Percentiles rank a stretch among this genome's conserved stretches.
These are phyloP conservation scores for Davidsoniella australis DNA, from an alignment of 2,329 filamentous ascomycete genomes.

Conservation along the genomic window DNA sequence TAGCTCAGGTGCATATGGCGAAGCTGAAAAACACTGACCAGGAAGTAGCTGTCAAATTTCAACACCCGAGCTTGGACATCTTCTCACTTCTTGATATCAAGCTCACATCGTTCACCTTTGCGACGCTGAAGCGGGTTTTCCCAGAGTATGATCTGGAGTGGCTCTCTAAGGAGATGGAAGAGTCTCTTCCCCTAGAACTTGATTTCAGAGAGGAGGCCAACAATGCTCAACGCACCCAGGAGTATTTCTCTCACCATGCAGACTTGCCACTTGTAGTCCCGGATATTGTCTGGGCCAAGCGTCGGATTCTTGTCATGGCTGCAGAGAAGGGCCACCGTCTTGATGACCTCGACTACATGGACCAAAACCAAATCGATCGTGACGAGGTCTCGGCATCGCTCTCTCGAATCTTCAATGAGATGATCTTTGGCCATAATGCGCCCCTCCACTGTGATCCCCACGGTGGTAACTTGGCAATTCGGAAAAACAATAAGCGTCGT, in stretches of 20 bases:
- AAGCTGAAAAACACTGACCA: conserved; percentile 66
- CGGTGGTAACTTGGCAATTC: conserved; percentile 86
- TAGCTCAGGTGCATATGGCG: conserved; percentile 87
- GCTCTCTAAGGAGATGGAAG: conserved; percentile 85
- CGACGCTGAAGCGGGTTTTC: conserved; percentile 79
- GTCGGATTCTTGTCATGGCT: conserved; percentile 88
- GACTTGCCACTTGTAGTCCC: conserved; percentile 76
- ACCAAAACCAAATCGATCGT: conserved; percentile 71
- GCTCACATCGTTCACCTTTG: conserved; percentile 77
- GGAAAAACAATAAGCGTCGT: conserved; percentile 47
- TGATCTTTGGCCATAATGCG: conserved; percentile 86
- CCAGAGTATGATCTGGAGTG: conserved; percentile 96
- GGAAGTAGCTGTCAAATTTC: conserved; percentile 88
- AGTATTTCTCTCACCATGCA: conserved; percentile 61
- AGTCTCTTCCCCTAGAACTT: conserved; percentile 76
- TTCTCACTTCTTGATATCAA: conserved; percentile 81
- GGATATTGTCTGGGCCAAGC: conserved; percentile 73
- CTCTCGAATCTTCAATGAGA: conserved; percentile 92
- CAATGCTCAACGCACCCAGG: conserved; percentile 64
- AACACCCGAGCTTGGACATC: conserved; percentile 76
- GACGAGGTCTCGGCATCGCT: conserved; percentile 89
- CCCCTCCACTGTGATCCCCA: conserved; percentile 94
- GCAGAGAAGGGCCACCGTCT: conserved; percentile 72
- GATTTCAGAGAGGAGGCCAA: conserved; percentile 74
- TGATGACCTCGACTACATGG: conserved; percentile 77